Evolutionary conservation across 768 basidiomycete genomes (phyloP).

Genomic region (Lactarius tabidus): DNA sequence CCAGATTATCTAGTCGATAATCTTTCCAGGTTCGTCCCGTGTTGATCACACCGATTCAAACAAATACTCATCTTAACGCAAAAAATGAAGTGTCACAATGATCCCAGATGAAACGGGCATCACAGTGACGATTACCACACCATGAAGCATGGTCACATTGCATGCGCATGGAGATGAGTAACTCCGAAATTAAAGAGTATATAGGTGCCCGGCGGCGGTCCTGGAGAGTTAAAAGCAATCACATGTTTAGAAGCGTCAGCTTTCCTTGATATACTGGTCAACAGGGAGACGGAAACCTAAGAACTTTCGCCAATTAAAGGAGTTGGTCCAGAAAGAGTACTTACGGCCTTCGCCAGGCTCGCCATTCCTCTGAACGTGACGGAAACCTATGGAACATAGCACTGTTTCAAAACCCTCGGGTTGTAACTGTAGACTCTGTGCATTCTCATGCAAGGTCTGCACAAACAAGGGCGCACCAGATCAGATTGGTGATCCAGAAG

Average conservation of each 20-base stretch:
- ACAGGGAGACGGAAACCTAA: constrained; percentile 26
- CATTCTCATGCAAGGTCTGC: constrained; percentile 58
- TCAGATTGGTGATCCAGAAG: not conserved
- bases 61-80: not conserved
- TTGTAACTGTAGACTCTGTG: constrained; percentile 49
- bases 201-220: too few species aligned
- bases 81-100: constrained; percentile 31
- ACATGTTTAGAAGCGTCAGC: not conserved
- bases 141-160: too few species aligned
- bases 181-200: too few species aligned
- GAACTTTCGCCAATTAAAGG: constrained; percentile 3
- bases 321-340: constrained; percentile 23
- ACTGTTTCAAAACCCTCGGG: constrained; percentile 59
- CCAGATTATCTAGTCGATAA: constrained; percentile 71
- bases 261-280: constrained; percentile 22
- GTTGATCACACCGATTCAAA: not conserved
- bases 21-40: constrained; percentile 62
- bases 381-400: constrained; percentile 62
- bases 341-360: constrained; percentile 61
- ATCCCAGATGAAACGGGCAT: constrained; percentile 16
- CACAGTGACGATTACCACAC: too few species aligned
- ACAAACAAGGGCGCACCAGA: not conserved
- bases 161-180: too few species aligned
- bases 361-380: constrained; percentile 44
- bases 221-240: not conserved